Evolutionary conservation across 2,329 filamentous ascomycete species (phyloP), one percentile per base, ranked within the genome.

Genomic region (Escovopsis sp.): DNA sequence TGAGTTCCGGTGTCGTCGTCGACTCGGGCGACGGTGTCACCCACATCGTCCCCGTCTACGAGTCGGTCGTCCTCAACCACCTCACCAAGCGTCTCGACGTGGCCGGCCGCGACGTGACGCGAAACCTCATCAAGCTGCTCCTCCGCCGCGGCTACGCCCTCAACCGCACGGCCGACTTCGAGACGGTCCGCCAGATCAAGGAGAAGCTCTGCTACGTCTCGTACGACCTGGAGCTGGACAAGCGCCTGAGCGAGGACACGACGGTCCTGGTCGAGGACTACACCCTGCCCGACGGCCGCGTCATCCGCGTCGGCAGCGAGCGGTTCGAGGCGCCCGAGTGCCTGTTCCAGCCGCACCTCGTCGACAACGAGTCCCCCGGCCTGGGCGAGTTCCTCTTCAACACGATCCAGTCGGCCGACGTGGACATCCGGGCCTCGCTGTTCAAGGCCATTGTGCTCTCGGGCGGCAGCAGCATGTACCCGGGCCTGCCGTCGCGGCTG

Each of bases 191-290:
- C 48, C 89, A 96, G 64, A 96, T 98, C 70, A 98, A 98, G 70
- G 91, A 98, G 73, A 98, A 98, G 73, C 82, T 98, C 41, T 96
- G 91, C 73, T 98, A 98, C 62, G 89, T 98, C 44, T 95, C 88
- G 11, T 98, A 96, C 70, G 91, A 98, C 62, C 76, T 98, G 44
- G 87, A 94, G 64, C 73, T 98, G 43, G 91, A 98, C 70, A 88
- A 96, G 68, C 80, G 85, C 53, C 77, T 98, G 49, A 93, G 85
- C 57, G 91, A 98, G 67, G 91, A 98, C 56, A 98, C 91, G 12
- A 98, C 91, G 1, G 87, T 95, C 8, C 71, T 98, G 43, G 91
- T 98, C 10, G 91, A 98, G 66, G 93, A 85, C 59, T 98, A 98
- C 69, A 98, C 91, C 1, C 73, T 98, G 9, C 91, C 91, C 30